Percentiles rank a stretch among this genome's conserved stretches.
phyloP scores from a whole-genome alignment of 805 yeast species.

The Kurtzmaniella fragi region DNA sequence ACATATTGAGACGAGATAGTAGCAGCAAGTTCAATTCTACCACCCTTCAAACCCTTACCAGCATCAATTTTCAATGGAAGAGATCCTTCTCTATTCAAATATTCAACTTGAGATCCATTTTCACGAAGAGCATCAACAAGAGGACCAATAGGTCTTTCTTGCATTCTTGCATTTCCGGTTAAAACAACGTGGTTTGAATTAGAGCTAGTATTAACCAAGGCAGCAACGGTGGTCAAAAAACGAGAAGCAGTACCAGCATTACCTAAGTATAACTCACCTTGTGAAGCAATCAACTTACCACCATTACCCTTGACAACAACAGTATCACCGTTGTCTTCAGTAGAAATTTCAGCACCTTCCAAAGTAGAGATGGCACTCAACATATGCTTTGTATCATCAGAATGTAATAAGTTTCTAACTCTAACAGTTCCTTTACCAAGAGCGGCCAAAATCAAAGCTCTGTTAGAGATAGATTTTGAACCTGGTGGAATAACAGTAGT shows the following conservation, averaged over 20 bases:
- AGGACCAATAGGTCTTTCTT: conserved; percentile 95
- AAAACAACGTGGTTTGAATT: conserved; percentile 44
- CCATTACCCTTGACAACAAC: conserved; percentile 81
- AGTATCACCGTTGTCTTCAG: conserved; percentile 90
- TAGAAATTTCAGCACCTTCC: conserved; percentile 73
- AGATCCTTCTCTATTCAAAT: conserved; percentile 72
- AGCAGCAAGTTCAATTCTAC: conserved; percentile 89
- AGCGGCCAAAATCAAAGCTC: conserved; percentile 91
- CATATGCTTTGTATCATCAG: conserved; percentile 97
- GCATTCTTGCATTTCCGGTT: conserved; percentile 97
- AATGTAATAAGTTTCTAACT: conserved; percentile 81
- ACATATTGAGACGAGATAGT: conserved; percentile 97
- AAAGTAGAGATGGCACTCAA: conserved; percentile 75
- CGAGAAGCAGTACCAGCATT: conserved; percentile 98
- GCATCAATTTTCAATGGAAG: conserved; percentile 74
- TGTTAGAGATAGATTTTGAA: conserved; percentile 92
- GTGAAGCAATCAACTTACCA: conserved; percentile 63
- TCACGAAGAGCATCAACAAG: conserved; percentile 82
- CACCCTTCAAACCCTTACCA: conserved; percentile 76
- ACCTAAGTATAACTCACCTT: conserved; percentile 76
- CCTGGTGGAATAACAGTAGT: conserved; percentile 81
- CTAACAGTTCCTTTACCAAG: conserved; percentile 81
- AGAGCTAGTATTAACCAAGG: conserved; percentile 55
- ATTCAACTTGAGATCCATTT: conserved; percentile 75
- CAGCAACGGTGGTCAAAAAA: conserved; percentile 86